phyloP scores from a whole-genome alignment of 2,329 filamentous ascomycete species.

The Fusarium foetens region DNA sequence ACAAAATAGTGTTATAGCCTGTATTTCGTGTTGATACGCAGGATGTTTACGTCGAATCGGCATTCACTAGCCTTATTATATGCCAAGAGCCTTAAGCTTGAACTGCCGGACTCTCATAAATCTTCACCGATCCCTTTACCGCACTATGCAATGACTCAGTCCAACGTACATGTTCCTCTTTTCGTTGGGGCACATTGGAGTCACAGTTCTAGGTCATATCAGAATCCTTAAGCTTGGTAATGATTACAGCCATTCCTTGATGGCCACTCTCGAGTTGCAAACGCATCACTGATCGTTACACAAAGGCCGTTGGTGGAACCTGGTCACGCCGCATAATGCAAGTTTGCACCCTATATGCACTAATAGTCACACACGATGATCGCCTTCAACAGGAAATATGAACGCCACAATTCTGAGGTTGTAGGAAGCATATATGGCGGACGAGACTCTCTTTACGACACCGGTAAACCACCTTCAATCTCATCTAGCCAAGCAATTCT shows the following conservation, averaged over 20 bases:
- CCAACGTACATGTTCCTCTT: no score
- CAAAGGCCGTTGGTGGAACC: not conserved
- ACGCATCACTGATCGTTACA: not conserved
- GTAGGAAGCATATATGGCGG: not conserved
- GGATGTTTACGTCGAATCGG: no score
- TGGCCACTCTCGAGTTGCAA: not conserved
- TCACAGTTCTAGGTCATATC: not conserved
- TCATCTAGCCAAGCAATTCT: not conserved
- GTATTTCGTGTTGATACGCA: accelerated
- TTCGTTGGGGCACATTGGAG: no score
- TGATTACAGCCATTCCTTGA: not conserved
- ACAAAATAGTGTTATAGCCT: not conserved
- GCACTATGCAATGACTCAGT: accelerated
- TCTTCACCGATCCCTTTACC: no score
- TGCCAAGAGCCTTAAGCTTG: accelerated
- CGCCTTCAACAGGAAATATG: not conserved
- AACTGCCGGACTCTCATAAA: not conserved
- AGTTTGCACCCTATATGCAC: constrained; percentile 3
- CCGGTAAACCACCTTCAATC: accelerated
- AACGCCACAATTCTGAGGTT: not conserved
- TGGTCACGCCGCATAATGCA: not conserved
- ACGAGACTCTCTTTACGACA: no score
- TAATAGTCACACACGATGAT: not conserved
- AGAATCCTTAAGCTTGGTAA: not conserved
- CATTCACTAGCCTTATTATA: accelerated